These are phyloP conservation scores for Monilinia fructigena DNA, from an alignment of 2,329 filamentous ascomycete genomes.

Conservation along the genomic window DNA sequence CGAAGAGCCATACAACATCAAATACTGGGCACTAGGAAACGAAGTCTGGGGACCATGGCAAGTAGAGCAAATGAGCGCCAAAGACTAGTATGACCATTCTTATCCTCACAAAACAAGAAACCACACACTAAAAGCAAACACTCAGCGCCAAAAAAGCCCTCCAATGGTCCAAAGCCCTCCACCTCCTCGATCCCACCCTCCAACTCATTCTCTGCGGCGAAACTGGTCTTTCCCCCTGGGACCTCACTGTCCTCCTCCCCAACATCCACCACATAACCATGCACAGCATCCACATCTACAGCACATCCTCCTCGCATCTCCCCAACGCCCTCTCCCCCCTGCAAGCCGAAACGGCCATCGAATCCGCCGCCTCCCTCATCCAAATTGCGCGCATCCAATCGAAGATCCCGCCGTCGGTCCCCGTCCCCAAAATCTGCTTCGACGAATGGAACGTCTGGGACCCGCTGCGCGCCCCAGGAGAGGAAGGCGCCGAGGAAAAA, in stretches of 20 bases:
- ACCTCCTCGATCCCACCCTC: conserved; percentile 58
- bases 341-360: conserved; percentile 63
- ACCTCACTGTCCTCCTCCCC: conserved; percentile 60
- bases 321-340: conserved; percentile 56
- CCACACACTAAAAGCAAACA: neutral
- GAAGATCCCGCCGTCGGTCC: conserved; percentile 35
- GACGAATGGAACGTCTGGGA: conserved; percentile 73
- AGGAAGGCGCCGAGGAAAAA: conserved; percentile 60
- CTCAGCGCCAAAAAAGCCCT: conserved; percentile 50
- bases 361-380: conserved; percentile 59
- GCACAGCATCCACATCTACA: conserved; percentile 68
- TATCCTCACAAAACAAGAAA: neutral
- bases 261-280: conserved; percentile 62
- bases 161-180: conserved; percentile 58
- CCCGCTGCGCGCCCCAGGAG: conserved; percentile 59
- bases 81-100: conserved; percentile 45
- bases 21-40: conserved; percentile 85
- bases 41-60: conserved; percentile 51
- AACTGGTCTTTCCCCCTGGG: conserved; percentile 60
- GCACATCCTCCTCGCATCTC: conserved; percentile 46
- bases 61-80: conserved; percentile 56
- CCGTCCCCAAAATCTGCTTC: conserved; percentile 61
- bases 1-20: conserved; percentile 74
- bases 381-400: conserved; percentile 64
- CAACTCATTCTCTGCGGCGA: conserved; percentile 64